Percentiles rank a stretch among this genome's conserved stretches.
Evolutionary conservation across 208 protist genomes (phyloP).

Genomic region (Plasmodiophora brassicae): DNA sequence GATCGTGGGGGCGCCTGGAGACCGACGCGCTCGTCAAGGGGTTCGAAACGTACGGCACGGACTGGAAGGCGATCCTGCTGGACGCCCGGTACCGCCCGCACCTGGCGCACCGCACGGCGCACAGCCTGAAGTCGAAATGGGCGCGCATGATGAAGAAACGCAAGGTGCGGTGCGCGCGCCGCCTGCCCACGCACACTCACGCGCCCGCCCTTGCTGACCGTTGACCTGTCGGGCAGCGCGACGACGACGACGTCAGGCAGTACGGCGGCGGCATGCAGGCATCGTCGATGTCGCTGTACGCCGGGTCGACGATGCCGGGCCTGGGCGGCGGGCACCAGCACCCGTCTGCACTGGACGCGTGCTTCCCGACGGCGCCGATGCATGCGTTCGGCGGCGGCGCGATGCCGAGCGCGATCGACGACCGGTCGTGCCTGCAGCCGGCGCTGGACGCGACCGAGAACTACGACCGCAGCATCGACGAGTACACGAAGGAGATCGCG

Average conservation of each 20-base stretch:
- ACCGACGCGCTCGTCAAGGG: slow-evolving; percentile 15
- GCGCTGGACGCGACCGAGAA: neutral
- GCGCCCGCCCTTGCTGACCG: too few species aligned
- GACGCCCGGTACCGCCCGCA: neutral
- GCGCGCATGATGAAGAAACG: slow-evolving; percentile 20
- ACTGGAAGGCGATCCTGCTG: slow-evolving; percentile 19
- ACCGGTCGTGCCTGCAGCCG: neutral
- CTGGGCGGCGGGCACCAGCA: too few species aligned
- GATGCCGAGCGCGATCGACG: neutral
- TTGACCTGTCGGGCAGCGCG: too few species aligned
- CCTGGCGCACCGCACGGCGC: neutral
- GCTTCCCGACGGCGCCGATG: neutral
- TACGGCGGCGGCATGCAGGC: too few species aligned
- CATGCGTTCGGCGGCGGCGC: neutral
- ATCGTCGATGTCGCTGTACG: too few species aligned
- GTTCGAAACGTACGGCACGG: slow-evolving; percentile 3
- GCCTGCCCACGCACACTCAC: too few species aligned
- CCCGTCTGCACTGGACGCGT: neutral
- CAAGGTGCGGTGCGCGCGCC: too few species aligned
- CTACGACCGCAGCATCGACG: slow-evolving; percentile 13
- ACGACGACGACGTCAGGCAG: too few species aligned
- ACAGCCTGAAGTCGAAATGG: slow-evolving; percentile 33
- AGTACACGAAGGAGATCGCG: slow-evolving; percentile 5
- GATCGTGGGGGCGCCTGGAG: neutral
- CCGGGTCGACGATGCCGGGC: too few species aligned